Conservation (phyloP, 139 green algal species). For the Haematococcus lacustris region DNA sequence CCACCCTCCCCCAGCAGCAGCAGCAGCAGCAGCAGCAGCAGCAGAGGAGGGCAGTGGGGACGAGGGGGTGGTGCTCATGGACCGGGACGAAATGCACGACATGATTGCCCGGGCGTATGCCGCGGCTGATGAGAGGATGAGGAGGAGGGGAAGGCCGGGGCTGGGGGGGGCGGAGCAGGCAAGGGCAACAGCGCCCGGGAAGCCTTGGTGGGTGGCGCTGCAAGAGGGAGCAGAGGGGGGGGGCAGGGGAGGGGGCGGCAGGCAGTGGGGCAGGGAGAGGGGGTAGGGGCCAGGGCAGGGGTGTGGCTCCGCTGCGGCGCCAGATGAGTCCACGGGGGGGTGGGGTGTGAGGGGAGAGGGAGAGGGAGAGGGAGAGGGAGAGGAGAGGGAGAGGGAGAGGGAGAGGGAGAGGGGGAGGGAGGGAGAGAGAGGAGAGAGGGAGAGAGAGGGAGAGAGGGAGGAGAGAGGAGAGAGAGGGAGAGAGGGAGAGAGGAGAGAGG, state of each 20-base stretch:
- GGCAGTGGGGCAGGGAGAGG: not conserved
- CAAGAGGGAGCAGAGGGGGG: too few species aligned
- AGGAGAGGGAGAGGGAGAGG: too few species aligned
- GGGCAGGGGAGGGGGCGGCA: not conserved
- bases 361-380: too few species aligned
- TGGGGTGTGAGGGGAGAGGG: too few species aligned
- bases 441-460: too few species aligned
- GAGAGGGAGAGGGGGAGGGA: too few species aligned
- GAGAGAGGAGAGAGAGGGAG: too few species aligned
- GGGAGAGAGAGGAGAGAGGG: too few species aligned
- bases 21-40: conserved; percentile 19
- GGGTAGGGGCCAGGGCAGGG: not conserved
- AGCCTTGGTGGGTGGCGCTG: conserved; percentile 16
- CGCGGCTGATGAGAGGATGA: conserved; percentile 15
- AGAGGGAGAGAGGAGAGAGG: too few species aligned
- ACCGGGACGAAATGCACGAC: conserved; percentile 14
- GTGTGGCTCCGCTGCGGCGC: too few species aligned
- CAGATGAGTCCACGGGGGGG: too few species aligned
- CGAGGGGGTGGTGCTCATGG: not conserved
- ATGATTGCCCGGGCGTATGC: conserved; percentile 29
- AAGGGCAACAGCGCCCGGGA: not conserved
- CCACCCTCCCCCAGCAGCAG: too few species aligned
- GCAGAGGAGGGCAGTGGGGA: conserved; percentile 13
- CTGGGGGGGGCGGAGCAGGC: not conserved
- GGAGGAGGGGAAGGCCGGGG: not conserved